A percentile compares a stretch with the other conserved stretches of the same genome.
Conservation (phyloP, 2,329 filamentous ascomycete genomes). For the Alternaria metachromatica region DNA sequence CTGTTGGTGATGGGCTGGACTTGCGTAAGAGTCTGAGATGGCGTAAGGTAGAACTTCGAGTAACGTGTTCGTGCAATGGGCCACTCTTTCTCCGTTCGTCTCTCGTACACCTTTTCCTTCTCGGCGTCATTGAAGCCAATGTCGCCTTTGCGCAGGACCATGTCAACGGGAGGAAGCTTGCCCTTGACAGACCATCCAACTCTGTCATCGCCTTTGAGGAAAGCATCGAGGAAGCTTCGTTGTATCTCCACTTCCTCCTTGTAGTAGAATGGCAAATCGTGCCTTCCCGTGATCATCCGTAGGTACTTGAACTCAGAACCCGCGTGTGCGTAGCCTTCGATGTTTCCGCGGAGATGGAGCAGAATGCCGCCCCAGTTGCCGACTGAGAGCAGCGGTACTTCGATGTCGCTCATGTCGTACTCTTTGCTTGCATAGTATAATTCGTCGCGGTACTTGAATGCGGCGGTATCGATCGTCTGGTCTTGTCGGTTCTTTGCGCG, state of each 20-base stretch:
- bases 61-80: constrained; percentile 71
- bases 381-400: constrained; percentile 70
- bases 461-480: constrained; percentile 41
- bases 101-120: constrained; percentile 62
- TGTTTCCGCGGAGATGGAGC: constrained; percentile 72
- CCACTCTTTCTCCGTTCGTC: constrained; percentile 68
- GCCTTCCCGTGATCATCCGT: constrained; percentile 71
- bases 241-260: constrained; percentile 72
- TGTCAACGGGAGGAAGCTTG: constrained; percentile 65
- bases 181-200: constrained; percentile 66
- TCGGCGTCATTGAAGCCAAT: constrained; percentile 70
- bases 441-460: constrained; percentile 66
- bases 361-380: constrained; percentile 76
- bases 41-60: constrained; percentile 65
- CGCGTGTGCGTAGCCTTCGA: constrained; percentile 68
- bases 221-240: constrained; percentile 71
- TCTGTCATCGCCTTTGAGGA: constrained; percentile 70
- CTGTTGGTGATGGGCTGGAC: constrained; percentile 34
- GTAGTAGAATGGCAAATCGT: constrained; percentile 77
- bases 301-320: constrained; percentile 73
- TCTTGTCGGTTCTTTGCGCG: constrained; percentile 56
- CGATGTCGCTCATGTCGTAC: constrained; percentile 69
- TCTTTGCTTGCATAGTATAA: constrained; percentile 70
- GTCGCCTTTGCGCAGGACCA: constrained; percentile 70
- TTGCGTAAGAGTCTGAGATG: constrained; percentile 52